These are phyloP conservation scores for Oryza australiensis DNA, from an alignment of 176 grass and related monocot genomes.

Conservation along the genomic window DNA sequence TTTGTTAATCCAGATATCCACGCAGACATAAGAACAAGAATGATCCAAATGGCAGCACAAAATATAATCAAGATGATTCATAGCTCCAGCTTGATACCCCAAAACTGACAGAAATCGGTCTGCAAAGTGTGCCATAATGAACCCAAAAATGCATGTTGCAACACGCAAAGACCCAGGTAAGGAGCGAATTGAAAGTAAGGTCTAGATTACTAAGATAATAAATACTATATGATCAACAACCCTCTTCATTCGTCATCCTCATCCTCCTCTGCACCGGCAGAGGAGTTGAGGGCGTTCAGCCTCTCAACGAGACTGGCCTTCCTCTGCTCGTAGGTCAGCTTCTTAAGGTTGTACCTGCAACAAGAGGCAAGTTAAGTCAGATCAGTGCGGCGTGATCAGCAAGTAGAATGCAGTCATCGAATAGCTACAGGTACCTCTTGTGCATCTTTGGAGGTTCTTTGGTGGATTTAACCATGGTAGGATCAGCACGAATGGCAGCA, in stretches of 20 bases:
- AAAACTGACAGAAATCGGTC: constrained; percentile 17
- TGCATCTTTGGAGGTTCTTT: background rate
- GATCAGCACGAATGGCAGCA: background rate
- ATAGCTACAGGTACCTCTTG: background rate
- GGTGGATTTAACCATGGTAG: background rate
- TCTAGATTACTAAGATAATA: background rate
- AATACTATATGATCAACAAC: background rate
- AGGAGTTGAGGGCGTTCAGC: background rate
- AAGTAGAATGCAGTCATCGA: no score
- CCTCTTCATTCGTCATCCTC: constrained; percentile 2
- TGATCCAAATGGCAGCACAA: constrained; percentile 3
- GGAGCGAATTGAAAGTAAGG: background rate
- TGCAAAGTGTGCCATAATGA: constrained; percentile 16
- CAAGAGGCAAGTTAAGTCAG: background rate
- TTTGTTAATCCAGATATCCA: no score
- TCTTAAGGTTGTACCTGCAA: background rate
- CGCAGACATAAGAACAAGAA: no score
- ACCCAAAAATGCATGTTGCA: constrained; percentile 29
- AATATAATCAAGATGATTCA: constrained; percentile 14
- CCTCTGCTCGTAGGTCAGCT: background rate
- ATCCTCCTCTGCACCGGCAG: background rate
- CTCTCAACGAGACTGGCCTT: background rate
- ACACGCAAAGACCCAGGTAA: background rate
- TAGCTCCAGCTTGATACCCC: background rate
- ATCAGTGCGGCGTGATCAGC: no score